phyloP scores from a whole-genome alignment of 1,284 basidiomycete genomes.

The Boletus mariae region DNA sequence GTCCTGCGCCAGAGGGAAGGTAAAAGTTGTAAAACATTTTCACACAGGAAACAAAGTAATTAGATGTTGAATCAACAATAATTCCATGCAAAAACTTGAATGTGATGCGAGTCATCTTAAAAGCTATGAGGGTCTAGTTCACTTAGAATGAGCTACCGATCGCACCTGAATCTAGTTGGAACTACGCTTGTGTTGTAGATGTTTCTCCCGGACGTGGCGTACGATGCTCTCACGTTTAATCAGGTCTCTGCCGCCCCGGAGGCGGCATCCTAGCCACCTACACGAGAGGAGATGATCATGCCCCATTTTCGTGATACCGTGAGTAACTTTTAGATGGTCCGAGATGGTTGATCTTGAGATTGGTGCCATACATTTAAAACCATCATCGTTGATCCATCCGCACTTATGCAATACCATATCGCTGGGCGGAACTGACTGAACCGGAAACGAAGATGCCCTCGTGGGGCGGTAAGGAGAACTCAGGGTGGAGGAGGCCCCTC shows the following conservation, averaged over 20 bases:
- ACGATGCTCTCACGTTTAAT: slow-evolving; percentile 25
- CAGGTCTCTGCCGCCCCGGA: background rate
- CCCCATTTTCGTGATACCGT: slow-evolving; percentile 1
- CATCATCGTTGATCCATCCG: slow-evolving; percentile 6
- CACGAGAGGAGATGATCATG: background rate
- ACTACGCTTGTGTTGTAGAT: slow-evolving; percentile 18
- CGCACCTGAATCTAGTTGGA: slow-evolving; percentile 1
- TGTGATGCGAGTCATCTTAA: background rate
- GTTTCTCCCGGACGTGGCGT: slow-evolving; percentile 22
- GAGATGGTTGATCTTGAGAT: no score
- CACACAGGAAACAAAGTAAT: background rate
- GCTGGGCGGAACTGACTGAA: background rate
- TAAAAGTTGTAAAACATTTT: background rate
- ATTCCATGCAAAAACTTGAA: background rate
- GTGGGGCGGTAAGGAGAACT: background rate
- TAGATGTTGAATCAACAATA: background rate
- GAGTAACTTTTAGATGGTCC: slow-evolving; percentile 10
- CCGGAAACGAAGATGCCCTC: slow-evolving; percentile 9
- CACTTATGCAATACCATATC: background rate
- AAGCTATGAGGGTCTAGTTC: background rate
- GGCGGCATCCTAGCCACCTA: slow-evolving; percentile 17
- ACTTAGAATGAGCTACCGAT: background rate
- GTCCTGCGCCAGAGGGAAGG: background rate
- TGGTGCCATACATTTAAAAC: no score
- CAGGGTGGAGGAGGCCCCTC: background rate